Conservation (phyloP, 2,329 filamentous ascomycete genomes). For the Aspergillus sp. region DNA sequence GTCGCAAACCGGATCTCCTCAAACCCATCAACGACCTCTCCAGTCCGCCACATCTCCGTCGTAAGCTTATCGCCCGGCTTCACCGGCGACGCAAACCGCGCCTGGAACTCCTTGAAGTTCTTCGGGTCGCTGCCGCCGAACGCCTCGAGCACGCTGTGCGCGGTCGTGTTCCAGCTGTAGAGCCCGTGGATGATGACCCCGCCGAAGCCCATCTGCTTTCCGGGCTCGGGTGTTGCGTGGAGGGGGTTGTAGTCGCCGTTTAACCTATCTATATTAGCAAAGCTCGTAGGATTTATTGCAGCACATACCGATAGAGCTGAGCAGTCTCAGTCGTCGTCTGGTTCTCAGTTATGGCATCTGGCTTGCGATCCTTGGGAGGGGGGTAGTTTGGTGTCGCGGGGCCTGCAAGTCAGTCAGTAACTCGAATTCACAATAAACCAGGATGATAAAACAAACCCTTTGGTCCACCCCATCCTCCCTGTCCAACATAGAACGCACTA, state of each 20-base stretch:
- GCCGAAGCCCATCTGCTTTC: constrained; percentile 85
- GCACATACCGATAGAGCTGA: constrained; percentile 64
- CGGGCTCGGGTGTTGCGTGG: constrained; percentile 82
- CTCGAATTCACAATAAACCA: background rate
- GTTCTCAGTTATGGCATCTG: constrained; percentile 69
- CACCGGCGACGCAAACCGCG: constrained; percentile 81
- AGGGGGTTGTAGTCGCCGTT: constrained; percentile 96
- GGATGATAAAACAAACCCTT: constrained; percentile 58
- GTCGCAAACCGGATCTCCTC: constrained; percentile 84
- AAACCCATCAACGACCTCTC: constrained; percentile 60
- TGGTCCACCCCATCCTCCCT: constrained; percentile 83
- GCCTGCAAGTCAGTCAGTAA: constrained; percentile 25
- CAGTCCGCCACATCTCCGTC: constrained; percentile 78
- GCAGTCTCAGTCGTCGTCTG: constrained; percentile 72
- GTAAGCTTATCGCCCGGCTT: constrained; percentile 79
- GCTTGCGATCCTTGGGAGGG: constrained; percentile 68
- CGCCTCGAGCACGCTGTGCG: constrained; percentile 69
- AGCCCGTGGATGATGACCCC: constrained; percentile 87
- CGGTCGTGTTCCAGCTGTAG: constrained; percentile 80
- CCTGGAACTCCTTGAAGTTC: constrained; percentile 86
- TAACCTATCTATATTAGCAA: constrained; percentile 50
- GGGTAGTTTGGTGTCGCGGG: constrained; percentile 76
- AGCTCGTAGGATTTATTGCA: background rate
- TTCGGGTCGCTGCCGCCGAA: constrained; percentile 75
- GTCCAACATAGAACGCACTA: constrained; percentile 76